Base-by-base conservation (phyloP, 1,139 yeast species). In the Blastobotrys illinoisensis region DNA sequence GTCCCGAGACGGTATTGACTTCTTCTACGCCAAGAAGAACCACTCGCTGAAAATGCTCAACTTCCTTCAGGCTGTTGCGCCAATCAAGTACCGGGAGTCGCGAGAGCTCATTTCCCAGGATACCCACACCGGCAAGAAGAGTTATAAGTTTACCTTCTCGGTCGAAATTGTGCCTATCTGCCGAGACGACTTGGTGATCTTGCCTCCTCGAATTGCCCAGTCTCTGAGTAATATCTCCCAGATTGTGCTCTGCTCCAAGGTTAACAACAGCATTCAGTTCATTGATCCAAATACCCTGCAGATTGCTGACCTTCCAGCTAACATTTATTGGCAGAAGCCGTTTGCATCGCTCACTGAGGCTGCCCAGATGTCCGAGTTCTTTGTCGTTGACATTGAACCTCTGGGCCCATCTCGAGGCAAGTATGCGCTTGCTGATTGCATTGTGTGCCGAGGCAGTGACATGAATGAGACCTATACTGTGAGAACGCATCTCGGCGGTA, bases 131-230 rank as follows among this genome's bases (percentile, higher is more conserved):
- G 96, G 97, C 63, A 79, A 87, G 16, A 83, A 95, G 40, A 81
- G 85, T 56, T 93, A 89, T 75, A 93, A 93, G 73, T 95, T 93
- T 70, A 81, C 98, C 9, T 91, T 79, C 68, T 90, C 98, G 14
- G 88, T 91, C 46, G 99, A 93, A 73, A 83, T 93, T 62, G 96
- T 89, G 1, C 99, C 99, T n/a, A 83, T 95, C 50, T 95, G 99
- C 79, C 86, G 95, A 70, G 99, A 93, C 69, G 99, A 95, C 68
- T 79, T 95, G 63, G 96, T 95, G 32, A 87, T 91, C 48, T 77
- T 95, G 60, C 99, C 99, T 28, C 81, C 83, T 66, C 83, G 83
- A 63, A 71, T 93, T 60, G 99, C 99, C 2, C 82, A 84, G 61
- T 80, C 89, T 13, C 71, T 90, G 75, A 96, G 98, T 59, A 86